Evolutionary conservation across 805 yeast genomes (phyloP).

Genomic region (Torulaspora franciscae): DNA sequence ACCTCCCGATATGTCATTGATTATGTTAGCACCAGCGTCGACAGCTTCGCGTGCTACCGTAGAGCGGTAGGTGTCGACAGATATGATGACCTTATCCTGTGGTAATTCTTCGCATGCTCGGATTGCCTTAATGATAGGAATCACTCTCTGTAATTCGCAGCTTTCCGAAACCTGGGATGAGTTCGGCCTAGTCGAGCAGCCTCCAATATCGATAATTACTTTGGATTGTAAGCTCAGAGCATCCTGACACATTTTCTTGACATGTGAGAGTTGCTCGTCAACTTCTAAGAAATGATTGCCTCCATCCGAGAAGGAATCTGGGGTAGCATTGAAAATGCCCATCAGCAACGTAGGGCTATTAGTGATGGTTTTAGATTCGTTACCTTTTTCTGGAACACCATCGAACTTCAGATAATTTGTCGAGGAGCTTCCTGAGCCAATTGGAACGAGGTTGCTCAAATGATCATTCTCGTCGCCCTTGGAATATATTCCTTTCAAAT

Average conservation of each 20-base stretch:
- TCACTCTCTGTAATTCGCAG: slow-evolving; percentile 67
- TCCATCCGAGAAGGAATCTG: slow-evolving; percentile 95
- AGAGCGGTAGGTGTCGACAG: slow-evolving; percentile 85
- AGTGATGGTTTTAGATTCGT: slow-evolving; percentile 33
- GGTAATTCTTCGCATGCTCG: slow-evolving; percentile 40
- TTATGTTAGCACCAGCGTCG: slow-evolving; percentile 77
- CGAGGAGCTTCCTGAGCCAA: slow-evolving; percentile 23
- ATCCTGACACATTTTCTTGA: slow-evolving; percentile 45
- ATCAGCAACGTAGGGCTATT: slow-evolving; percentile 54
- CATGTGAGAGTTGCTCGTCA: slow-evolving; percentile 42
- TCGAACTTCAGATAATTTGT: slow-evolving; percentile 23
- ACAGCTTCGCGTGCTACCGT: slow-evolving; percentile 67
- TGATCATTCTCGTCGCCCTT: slow-evolving; percentile 47
- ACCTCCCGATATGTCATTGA: slow-evolving; percentile 89
- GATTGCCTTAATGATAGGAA: slow-evolving; percentile 63
- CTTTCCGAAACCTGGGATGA: slow-evolving; percentile 53
- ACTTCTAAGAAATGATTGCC: slow-evolving; percentile 41
- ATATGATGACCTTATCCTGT: slow-evolving; percentile 48
- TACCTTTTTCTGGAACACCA: slow-evolving; percentile 37
- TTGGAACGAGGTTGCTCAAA: slow-evolving; percentile 49
- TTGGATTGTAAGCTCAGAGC: slow-evolving; percentile 48
- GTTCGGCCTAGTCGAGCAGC: slow-evolving; percentile 90
- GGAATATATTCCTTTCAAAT: slow-evolving; percentile 50
- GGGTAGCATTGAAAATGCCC: slow-evolving; percentile 88
- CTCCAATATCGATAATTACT: slow-evolving; percentile 81